Conservation (phyloP, 169 alveolate genomes). For the Plasmodium vivax region DNA sequence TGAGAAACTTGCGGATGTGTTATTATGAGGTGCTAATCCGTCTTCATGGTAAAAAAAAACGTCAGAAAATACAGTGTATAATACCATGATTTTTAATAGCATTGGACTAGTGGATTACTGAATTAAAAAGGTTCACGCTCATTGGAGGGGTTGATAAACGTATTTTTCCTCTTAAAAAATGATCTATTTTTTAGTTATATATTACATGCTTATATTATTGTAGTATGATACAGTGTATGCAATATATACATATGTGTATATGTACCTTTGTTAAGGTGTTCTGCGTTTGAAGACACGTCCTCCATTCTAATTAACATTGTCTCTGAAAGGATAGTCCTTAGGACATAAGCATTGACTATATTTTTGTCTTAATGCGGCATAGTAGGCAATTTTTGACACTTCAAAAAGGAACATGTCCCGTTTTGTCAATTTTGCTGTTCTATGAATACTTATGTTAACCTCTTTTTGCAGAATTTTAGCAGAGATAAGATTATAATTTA, state of each 20-base stretch:
- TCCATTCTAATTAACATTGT: not conserved
- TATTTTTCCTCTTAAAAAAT: not conserved
- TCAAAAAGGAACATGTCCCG: not conserved
- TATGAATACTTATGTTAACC: not conserved
- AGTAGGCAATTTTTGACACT: not conserved
- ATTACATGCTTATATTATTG: not conserved
- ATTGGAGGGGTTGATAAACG: not conserved
- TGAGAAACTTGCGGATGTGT: not conserved
- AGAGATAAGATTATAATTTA: too few species aligned
- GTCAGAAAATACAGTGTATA: not conserved
- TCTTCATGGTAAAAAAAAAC: not conserved
- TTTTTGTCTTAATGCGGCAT: not conserved
- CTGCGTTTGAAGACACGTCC: not conserved
- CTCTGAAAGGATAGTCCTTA: not conserved
- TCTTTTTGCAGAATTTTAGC: not conserved
- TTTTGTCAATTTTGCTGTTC: not conserved
- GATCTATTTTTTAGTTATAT: not conserved
- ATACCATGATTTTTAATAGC: not conserved
- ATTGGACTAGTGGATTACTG: not conserved
- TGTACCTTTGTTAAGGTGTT: not conserved
- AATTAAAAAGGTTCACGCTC: not conserved
- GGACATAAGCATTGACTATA: not conserved
- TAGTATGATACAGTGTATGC: not conserved
- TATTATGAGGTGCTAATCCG: not conserved
- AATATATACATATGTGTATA: not conserved